Evolutionary conservation across 352 stramenopile species (phyloP).

Genomic region (Phytophthora fragariae): DNA sequence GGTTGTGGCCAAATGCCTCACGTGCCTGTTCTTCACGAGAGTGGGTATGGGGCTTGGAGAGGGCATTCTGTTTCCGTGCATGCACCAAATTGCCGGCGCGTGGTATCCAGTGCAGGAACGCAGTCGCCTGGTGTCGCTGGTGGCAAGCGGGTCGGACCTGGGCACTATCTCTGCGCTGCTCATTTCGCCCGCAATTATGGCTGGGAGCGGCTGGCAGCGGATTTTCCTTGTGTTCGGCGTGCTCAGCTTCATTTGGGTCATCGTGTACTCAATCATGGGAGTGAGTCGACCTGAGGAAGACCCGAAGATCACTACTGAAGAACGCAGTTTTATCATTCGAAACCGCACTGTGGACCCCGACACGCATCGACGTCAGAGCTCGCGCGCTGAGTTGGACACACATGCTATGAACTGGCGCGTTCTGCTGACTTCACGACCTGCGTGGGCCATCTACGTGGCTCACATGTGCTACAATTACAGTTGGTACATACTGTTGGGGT

Average conservation of each 20-base stretch:
- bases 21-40: constrained; percentile 78
- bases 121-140: constrained; percentile 79
- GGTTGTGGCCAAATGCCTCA: constrained; percentile 61
- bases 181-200: constrained; percentile 78
- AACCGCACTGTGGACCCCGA: constrained; percentile 64
- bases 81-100: constrained; percentile 86
- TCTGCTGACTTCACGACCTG: constrained; percentile 68
- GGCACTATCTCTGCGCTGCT: constrained; percentile 84
- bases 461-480: constrained; percentile 92
- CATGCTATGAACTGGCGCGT: constrained; percentile 73
- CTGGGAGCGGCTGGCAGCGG: constrained; percentile 62
- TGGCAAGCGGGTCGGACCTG: constrained; percentile 83
- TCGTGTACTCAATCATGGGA: constrained; percentile 64
- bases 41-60: constrained; percentile 87
- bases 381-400: constrained; percentile 46
- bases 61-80: constrained; percentile 89
- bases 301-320: constrained; percentile 58
- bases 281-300: constrained; percentile 76
- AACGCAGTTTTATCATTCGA: constrained; percentile 70
- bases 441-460: constrained; percentile 87
- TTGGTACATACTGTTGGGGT: constrained; percentile 89
- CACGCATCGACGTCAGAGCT: constrained; percentile 51
- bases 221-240: constrained; percentile 85
- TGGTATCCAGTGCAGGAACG: constrained; percentile 87
- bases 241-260: constrained; percentile 81